phyloP scores from a whole-genome alignment of 306 rosid species.

The Betula pendula region DNA sequence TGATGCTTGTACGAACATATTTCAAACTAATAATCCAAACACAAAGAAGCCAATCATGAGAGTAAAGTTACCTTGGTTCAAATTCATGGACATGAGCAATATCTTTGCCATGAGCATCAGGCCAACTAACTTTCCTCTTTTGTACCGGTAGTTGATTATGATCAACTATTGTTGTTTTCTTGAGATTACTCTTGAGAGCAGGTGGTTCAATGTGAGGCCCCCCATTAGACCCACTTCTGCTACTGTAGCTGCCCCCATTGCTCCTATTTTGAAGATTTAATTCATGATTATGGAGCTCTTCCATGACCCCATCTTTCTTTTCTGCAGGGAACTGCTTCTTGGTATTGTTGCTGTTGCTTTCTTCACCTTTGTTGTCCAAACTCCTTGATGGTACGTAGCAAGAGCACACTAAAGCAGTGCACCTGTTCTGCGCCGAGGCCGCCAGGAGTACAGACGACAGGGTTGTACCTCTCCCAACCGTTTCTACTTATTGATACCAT shows the following conservation, averaged over 20 bases:
- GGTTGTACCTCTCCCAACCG: slow-evolving; percentile 14
- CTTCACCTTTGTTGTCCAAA: slow-evolving; percentile 21
- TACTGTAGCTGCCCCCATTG: background rate
- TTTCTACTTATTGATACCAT: slow-evolving; percentile 9
- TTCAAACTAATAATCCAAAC: background rate
- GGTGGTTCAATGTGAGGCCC: slow-evolving; percentile 21
- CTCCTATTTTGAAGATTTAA: background rate
- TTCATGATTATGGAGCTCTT: slow-evolving; percentile 22
- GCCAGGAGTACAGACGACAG: slow-evolving; percentile 38
- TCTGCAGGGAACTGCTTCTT: slow-evolving; percentile 24
- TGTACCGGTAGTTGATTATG: slow-evolving; percentile 17
- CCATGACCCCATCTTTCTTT: slow-evolving; percentile 31
- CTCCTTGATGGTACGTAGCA: slow-evolving; percentile 41
- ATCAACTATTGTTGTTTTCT: slow-evolving; percentile 25
- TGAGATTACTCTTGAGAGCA: slow-evolving; percentile 46
- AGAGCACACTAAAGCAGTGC: slow-evolving; percentile 48
- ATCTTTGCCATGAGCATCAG: slow-evolving; percentile 47
- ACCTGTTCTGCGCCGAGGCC: slow-evolving; percentile 42
- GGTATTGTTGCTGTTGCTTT: slow-evolving; percentile 18
- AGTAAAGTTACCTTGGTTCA: slow-evolving; percentile 37
- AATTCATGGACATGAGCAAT: slow-evolving; percentile 48
- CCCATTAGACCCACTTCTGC: slow-evolving; percentile 34
- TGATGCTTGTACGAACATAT: background rate
- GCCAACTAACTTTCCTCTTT: slow-evolving; percentile 48
- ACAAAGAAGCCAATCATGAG: slow-evolving; percentile 2